A percentile compares a stretch with the other conserved stretches of the same genome.
Evolutionary conservation across 1,284 basidiomycete species (phyloP).

Genomic region (Irpex sp.): DNA sequence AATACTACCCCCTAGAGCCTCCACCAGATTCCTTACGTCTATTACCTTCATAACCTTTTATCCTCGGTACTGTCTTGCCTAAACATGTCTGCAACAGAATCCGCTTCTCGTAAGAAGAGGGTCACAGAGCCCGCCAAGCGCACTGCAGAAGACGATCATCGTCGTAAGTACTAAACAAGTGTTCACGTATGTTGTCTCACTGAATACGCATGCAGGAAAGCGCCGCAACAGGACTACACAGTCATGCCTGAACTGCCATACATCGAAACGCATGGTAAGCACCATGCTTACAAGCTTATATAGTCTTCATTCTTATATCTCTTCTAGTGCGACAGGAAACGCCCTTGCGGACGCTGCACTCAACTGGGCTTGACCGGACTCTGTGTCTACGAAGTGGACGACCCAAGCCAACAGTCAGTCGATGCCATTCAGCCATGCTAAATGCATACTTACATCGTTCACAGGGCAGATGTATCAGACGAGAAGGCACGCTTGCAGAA

Average conservation of each 20-base stretch:
- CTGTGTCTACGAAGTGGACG: constrained; percentile 83
- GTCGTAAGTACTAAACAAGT: constrained; percentile 19
- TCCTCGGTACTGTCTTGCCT: constrained; percentile 6
- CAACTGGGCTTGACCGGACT: constrained; percentile 76
- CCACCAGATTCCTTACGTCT: constrained; percentile 3
- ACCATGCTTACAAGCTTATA: not conserved
- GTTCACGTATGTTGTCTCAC: not conserved
- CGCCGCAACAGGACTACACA: constrained; percentile 65
- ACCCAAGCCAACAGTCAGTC: constrained; percentile 58
- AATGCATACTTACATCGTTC: not conserved
- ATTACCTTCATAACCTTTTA: constrained; percentile 7
- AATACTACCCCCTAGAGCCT: not conserved
- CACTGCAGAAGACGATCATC: constrained; percentile 30
- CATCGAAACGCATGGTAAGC: constrained; percentile 79
- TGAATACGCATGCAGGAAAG: constrained; percentile 18
- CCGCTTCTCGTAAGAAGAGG: constrained; percentile 25
- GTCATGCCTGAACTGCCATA: constrained; percentile 66
- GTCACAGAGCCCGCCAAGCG: constrained; percentile 22
- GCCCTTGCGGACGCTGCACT: constrained; percentile 71
- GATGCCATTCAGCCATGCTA: not conserved
- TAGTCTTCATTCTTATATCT: constrained; percentile 5
- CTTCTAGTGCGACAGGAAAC: constrained; percentile 63
- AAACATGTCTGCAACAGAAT: constrained; percentile 25
- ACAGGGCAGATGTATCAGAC: constrained; percentile 36
- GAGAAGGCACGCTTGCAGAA: constrained; percentile 67